phyloP scores from a whole-genome alignment of 2,329 filamentous ascomycete genomes.

The Rutstroemia sp. region DNA sequence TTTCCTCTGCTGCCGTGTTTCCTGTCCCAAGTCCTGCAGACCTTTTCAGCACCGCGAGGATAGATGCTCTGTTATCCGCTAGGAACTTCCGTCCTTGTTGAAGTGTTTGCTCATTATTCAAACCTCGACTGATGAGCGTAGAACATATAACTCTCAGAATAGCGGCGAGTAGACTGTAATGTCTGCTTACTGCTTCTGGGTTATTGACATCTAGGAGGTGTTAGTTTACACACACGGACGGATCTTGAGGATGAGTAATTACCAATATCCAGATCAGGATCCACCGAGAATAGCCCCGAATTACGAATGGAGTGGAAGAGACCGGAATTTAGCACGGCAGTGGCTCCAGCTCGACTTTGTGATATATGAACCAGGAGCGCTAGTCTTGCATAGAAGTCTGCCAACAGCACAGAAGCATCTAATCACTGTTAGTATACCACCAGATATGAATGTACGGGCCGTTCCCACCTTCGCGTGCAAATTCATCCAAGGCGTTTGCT shows the following conservation, averaged over 20 bases:
- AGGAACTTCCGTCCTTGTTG: constrained; percentile 75
- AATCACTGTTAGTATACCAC: constrained; percentile 10
- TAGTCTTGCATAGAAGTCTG: constrained; percentile 62
- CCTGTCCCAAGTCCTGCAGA: constrained; percentile 66
- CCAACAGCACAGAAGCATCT: constrained; percentile 33
- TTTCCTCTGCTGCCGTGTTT: constrained; percentile 42
- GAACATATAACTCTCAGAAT: constrained; percentile 77
- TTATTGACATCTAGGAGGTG: constrained; percentile 25
- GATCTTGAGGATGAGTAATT: constrained; percentile 17
- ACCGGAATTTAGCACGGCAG: constrained; percentile 80
- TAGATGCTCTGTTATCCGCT: constrained; percentile 71
- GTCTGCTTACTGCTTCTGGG: constrained; percentile 23
- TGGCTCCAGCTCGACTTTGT: constrained; percentile 77
- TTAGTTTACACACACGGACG: constrained; percentile 8
- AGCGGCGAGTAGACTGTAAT: constrained; percentile 72
- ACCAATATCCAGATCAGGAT: constrained; percentile 84
- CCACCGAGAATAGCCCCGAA: constrained; percentile 79
- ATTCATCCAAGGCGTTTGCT: constrained; percentile 61
- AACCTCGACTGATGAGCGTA: constrained; percentile 71
- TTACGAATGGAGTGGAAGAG: constrained; percentile 75
- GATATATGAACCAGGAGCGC: constrained; percentile 77
- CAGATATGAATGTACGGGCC: not conserved
- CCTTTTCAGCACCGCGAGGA: constrained; percentile 85
- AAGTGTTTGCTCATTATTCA: constrained; percentile 67
- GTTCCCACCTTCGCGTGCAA: constrained; percentile 46